These are phyloP conservation scores for Cordia subcordata DNA, from an alignment of 257 asterid species.

Conservation along the genomic window DNA sequence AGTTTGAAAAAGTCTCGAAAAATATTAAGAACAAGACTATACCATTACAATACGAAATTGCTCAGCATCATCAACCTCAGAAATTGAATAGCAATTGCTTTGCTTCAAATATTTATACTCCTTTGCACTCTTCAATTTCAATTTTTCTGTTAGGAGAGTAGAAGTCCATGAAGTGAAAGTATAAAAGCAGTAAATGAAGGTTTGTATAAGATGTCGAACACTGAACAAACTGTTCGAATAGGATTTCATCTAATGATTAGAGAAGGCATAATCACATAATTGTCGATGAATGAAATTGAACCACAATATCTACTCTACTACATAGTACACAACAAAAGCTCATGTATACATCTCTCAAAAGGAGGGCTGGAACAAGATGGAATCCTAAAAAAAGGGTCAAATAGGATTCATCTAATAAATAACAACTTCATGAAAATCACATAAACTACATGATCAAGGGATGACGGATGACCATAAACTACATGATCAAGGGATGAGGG, in stretches of 20 bases:
- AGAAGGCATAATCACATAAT: not conserved
- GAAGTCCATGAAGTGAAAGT: not conserved
- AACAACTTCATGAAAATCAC: too few relatives aligned
- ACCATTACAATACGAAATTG: constrained; percentile 77
- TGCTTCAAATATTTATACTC: constrained; percentile 83
- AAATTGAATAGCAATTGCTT: constrained; percentile 70
- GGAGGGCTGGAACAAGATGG: too few relatives aligned
- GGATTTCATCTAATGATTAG: not conserved
- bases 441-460: too few relatives aligned
- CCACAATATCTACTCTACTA: too few relatives aligned
- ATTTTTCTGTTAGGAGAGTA: constrained; percentile 53
- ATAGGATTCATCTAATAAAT: too few relatives aligned
- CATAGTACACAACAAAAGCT: too few relatives aligned
- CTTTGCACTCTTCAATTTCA: constrained; percentile 58
- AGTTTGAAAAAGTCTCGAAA: constrained; percentile 1
- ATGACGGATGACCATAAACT: too few relatives aligned
- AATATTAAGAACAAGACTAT: constrained; percentile 7
- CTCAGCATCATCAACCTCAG: constrained; percentile 95
- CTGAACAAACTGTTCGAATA: not conserved
- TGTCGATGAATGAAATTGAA: too few relatives aligned
- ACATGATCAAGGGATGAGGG: too few relatives aligned
- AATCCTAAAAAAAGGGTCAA: too few relatives aligned
- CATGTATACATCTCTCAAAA: too few relatives aligned
- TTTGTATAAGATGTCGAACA: not conserved
- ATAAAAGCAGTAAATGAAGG: not conserved